Base-by-base conservation (phyloP, 2,329 filamentous ascomycete species). In the Trichoderma afroharzianum region DNA sequence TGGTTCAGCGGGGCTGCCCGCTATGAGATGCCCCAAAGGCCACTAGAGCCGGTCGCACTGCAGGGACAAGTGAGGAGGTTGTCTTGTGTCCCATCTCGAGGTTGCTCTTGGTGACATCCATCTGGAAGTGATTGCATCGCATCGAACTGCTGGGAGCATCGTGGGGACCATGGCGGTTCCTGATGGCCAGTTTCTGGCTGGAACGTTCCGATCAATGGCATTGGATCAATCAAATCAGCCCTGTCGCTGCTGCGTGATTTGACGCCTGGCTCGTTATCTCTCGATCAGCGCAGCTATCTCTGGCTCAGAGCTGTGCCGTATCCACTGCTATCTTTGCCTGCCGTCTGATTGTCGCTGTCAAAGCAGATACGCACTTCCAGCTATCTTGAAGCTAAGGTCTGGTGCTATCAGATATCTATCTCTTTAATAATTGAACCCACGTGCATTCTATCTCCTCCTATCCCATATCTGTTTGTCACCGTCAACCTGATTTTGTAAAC, bases 1-100 rank as follows among this genome's bases (percentile, higher is more conserved):
- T 58, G 47, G 59, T 36, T 18, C 30, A 15, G 57, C 58, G 67
- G 67, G 26, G 24, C 33, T 26, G 24, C 43, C 33, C 62, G 26
- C 32, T 33, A 30, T 50, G 53, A 50, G 33, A 57, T 57, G 47
- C 26, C n/a, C 15, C 53, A 68, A 61, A 47, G 15, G 55, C 21
- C 68, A 43, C 68, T 70, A 70, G 59, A 55, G 68, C 50, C 68
- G 68, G 68, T 70, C 61, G 59, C 68, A 70, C 59, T 64, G 68
- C 68, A 70, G 68, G 36, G 30, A 32, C 50, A 33, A 59, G 59
- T 28, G 55, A 59, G 66, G 55, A 68, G 64, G 64, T 59, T 68
- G 64, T 58, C 24, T 30, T 58, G 55, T 47, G 43, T 50, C 18
- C 18, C 53, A 28, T 33, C n/a, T 39, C 2, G 21, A 32, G 32